Base-by-base conservation (phyloP, 2,329 filamentous ascomycete species). In the Botrytis galanthina region DNA sequence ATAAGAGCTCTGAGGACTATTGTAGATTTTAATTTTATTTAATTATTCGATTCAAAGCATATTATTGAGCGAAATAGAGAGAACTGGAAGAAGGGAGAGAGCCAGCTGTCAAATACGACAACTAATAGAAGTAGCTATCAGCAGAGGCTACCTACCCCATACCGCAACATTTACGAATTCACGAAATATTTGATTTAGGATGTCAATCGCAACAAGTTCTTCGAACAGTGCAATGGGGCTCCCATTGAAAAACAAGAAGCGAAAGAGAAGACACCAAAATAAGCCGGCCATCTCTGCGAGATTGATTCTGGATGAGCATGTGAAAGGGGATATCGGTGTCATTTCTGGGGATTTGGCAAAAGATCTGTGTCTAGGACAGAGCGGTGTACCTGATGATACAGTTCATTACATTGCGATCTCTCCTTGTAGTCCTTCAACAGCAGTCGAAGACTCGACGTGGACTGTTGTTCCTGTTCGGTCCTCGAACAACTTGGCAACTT, bases 341-440 rank as follows among this genome's bases (percentile, higher is more conserved):
- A 83, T 98, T 71, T 97, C 95, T 20, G 91, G 94, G 79, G 94
- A 97, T 82, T 86, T 99, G 70, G 94, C 95, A 79, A 86, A 87
- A 64, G 92, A 97, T 80, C 87, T 98, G 70, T 94, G 97, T 83
- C 90, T 87, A 78, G 83, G 83, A 77, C 79, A 85, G 80, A 82
- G 88, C 90, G 63, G 88, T 90, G 61, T 51, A 68, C 29, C 68
- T 46, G 70, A 48, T 35, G 12, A 66, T 62, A 83, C 86, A 37
- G 79, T 87, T 73, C 84, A 88, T 74, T 87, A 94, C 81, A 87
- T 94, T 76, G 92, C 92, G 60, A 89, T 95, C 76, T 89, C 92
- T 64, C 92, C 92, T 5, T 94, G 92, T 91, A 84, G 88, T 1
- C 91, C 93, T 20, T 85, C 84, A 72, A 82, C 85, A 51, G 84